phyloP scores from a whole-genome alignment of 345 rosid species.

The Aegle marmelos region DNA sequence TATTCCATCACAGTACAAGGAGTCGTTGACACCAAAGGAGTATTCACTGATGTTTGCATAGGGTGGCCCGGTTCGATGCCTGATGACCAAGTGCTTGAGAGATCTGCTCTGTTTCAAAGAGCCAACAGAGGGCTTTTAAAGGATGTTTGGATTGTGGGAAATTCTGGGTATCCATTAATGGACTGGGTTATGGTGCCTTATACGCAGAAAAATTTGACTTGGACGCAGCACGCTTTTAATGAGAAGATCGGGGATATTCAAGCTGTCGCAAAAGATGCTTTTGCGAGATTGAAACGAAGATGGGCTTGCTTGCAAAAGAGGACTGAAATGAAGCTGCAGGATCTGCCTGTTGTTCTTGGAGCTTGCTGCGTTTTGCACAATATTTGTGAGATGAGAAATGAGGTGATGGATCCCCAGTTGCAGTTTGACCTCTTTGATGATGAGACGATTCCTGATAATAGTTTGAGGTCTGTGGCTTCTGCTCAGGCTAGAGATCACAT shows the following conservation, averaged over 20 bases:
- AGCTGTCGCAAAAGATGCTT: constrained; percentile 44
- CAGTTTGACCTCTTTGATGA: constrained; percentile 60
- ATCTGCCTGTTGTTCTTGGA: constrained; percentile 74
- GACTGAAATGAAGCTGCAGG: constrained; percentile 76
- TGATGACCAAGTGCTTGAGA: constrained; percentile 72
- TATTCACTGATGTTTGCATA: constrained; percentile 75
- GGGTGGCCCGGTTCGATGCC: constrained; percentile 85
- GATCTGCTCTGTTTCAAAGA: constrained; percentile 58
- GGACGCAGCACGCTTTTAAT: constrained; percentile 78
- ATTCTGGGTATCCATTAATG: constrained; percentile 54
- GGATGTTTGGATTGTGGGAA: constrained; percentile 66
- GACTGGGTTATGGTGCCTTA: constrained; percentile 85
- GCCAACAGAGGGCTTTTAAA: constrained; percentile 52
- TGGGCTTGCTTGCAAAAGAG: constrained; percentile 82
- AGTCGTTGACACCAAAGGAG: constrained; percentile 63
- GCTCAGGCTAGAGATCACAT: constrained; percentile 60
- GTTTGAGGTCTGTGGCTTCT: constrained; percentile 44
- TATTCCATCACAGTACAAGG: constrained; percentile 83
- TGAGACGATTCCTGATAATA: constrained; percentile 56
- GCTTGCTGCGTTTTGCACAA: constrained; percentile 87
- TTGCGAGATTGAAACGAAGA: constrained; percentile 58
- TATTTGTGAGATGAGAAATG: constrained; percentile 73
- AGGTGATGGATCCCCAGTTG: constrained; percentile 43
- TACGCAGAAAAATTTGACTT: constrained; percentile 61
- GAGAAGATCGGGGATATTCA: constrained; percentile 50